A percentile compares a stretch with the other conserved stretches of the same genome.
Evolutionary conservation across 331 rosid genomes (phyloP).

Genomic region (Rhamnella rubrinervis): DNA sequence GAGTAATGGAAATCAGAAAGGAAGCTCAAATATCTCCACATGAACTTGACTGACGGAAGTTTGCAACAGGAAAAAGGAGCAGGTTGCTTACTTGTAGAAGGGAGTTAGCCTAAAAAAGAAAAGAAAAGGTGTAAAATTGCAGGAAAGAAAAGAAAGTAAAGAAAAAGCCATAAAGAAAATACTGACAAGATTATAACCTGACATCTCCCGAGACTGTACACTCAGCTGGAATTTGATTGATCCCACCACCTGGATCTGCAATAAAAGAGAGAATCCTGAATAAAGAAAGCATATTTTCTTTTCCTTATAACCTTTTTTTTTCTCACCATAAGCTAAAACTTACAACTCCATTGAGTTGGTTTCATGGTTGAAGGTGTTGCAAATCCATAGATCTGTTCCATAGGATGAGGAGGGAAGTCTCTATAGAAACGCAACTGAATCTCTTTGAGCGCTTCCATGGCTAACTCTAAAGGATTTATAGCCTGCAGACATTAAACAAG

Average conservation of each 20-base stretch:
- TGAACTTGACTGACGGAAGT: constrained; percentile 23
- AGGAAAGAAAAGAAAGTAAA: not conserved
- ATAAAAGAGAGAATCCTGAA: constrained; percentile 13
- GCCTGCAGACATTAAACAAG: constrained; percentile 54
- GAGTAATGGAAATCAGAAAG: constrained; percentile 15
- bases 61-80: constrained; percentile 21
- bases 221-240: constrained; percentile 91
- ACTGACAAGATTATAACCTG: constrained; percentile 51
- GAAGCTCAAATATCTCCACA: constrained; percentile 13
- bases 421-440: constrained; percentile 67
- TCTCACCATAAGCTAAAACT: constrained; percentile 34
- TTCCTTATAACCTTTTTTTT: not conserved
- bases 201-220: constrained; percentile 94
- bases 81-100: constrained; percentile 78
- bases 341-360: constrained; percentile 97
- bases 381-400: constrained; percentile 74
- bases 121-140: constrained; percentile 4
- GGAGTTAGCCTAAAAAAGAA: constrained; percentile 79
- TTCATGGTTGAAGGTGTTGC: constrained; percentile 97
- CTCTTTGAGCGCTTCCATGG: constrained; percentile 88
- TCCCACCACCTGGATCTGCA: constrained; percentile 97
- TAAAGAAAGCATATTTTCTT: not conserved
- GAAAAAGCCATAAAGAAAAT: constrained; percentile 14
- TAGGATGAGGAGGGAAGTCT: constrained; percentile 95
- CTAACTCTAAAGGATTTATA: constrained; percentile 83